A percentile compares a stretch with the other conserved stretches of the same genome.
These are phyloP conservation scores for Henckelia pumila DNA, from an alignment of 257 asterid species.

Conservation along the genomic window DNA sequence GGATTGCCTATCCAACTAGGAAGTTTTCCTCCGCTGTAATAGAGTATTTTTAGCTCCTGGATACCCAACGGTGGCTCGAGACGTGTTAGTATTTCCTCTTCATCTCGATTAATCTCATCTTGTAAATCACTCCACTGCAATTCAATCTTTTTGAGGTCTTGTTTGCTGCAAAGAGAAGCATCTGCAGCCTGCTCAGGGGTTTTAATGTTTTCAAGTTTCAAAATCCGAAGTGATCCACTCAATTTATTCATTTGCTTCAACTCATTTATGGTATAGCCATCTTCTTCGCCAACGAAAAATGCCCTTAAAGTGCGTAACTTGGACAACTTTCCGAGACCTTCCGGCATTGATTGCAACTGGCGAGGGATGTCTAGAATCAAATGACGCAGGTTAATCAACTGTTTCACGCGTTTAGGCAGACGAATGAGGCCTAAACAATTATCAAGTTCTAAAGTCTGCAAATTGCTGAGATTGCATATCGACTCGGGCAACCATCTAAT, in stretches of 20 bases:
- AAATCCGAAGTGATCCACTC: conserved; percentile 27
- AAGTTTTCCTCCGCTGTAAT: conserved; percentile 22
- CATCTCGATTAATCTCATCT: neutral
- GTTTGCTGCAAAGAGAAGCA: conserved; percentile 17
- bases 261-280: conserved; percentile 24
- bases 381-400: conserved; percentile 23
- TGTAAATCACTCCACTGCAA: conserved; percentile 20
- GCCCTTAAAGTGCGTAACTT: conserved; percentile 22
- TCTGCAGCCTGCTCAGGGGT: conserved; percentile 18
- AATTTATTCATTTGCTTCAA: conserved; percentile 22
- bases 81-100: conserved; percentile 25
- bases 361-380: conserved; percentile 23
- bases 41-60: conserved; percentile 19
- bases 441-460: conserved; percentile 20
- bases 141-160: conserved; percentile 16
- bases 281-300: conserved; percentile 23
- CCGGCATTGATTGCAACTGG: conserved; percentile 23
- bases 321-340: conserved; percentile 26
- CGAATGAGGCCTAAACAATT: conserved; percentile 11
- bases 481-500: conserved; percentile 25
- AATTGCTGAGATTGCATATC: conserved; percentile 10
- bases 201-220: conserved; percentile 23
- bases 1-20: conserved; percentile 32
- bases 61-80: conserved; percentile 18
- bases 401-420: conserved; percentile 19